phyloP scores from a whole-genome alignment of 2,329 filamentous ascomycete species.

The Fusarium armeniacum region DNA sequence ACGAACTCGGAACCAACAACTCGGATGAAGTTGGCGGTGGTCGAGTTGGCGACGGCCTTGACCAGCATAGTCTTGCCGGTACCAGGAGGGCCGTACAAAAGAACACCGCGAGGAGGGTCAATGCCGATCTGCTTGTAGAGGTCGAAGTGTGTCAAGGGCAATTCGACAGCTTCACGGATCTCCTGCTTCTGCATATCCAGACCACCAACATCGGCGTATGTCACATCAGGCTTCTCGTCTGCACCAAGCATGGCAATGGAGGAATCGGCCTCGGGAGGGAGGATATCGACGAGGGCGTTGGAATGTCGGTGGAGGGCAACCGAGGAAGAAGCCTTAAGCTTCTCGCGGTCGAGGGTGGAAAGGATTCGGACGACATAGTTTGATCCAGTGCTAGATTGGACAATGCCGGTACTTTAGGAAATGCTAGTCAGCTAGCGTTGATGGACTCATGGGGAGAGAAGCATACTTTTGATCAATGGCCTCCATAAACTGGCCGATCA shows the following conservation, averaged over 20 bases:
- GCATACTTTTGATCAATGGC: slow-evolving; percentile 98
- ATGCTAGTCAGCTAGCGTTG: slow-evolving; percentile 17
- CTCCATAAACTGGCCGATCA: slow-evolving; percentile 99
- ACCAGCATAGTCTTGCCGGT: slow-evolving; percentile 98
- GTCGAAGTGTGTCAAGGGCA: slow-evolving; percentile 97
- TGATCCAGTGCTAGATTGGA: slow-evolving; percentile 97
- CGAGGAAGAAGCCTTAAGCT: slow-evolving; percentile 97
- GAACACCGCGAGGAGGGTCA: slow-evolving; percentile 94
- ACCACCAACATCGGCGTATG: slow-evolving; percentile 97
- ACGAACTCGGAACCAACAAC: slow-evolving; percentile 99
- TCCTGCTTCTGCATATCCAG: slow-evolving; percentile 99
- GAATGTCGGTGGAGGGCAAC: slow-evolving; percentile 98
- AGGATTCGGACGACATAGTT: slow-evolving; percentile 99
- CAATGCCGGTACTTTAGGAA: slow-evolving; percentile 87
- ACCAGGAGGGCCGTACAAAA: slow-evolving; percentile 95
- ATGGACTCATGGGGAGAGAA: slow-evolving; percentile 8
- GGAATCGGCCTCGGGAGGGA: slow-evolving; percentile 98
- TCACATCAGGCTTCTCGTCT: slow-evolving; percentile 98
- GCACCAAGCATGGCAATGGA: slow-evolving; percentile 98
- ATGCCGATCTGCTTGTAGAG: slow-evolving; percentile 99
- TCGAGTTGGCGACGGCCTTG: slow-evolving; percentile 98
- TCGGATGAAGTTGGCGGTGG: slow-evolving; percentile 97
- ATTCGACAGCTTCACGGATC: slow-evolving; percentile 96
- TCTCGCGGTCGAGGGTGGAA: slow-evolving; percentile 96
- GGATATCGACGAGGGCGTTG: slow-evolving; percentile 97